Base-by-base conservation (phyloP, 805 yeast genomes). In the Wickerhamomyces kurtzmanii region DNA sequence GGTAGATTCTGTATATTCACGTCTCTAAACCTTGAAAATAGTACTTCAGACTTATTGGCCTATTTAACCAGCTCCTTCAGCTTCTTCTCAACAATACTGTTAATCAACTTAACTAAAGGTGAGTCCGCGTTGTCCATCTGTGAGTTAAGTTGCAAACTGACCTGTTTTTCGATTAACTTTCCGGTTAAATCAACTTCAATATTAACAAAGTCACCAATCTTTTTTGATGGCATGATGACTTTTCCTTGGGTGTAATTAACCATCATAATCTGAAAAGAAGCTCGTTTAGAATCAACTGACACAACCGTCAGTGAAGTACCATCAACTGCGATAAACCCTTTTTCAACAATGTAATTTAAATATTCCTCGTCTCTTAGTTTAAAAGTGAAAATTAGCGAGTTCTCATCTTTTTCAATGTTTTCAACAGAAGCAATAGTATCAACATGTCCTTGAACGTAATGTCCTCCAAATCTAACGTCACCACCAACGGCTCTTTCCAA, bases 391-490 rank as follows among this genome's bases (percentile, higher is more conserved):
- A 77, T 63, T 19, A 85, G 59, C 1, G 97, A 77, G 51, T 85
- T 83, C n/a, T 55, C 80, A 45, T 87, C 96, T 2, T 68, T 56
- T 8, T 39, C 53, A 16, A 55, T 63, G 1, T 55, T 51, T 2
- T 67, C 64, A 22, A 89, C 78, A 20, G 50, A 53, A 3, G 96
- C 96, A 20, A 78, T 66, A 0, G 96, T 83, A 51, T 91, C 99
- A 17, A 91, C 85, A 57, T 91, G 99, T 5, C 98, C 99, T 46
- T 91, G 98, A 3, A 91, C 99, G 38, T 89, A 72, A 53, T 91
- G 99, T 1, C 99, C 99, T 15, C 99, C 99, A 45, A 87, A 73
- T 37, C 98, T 64, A 6, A 75, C 83, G 29, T 82, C 84, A 10
- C 75, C 74, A 4, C 61, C 64, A 18, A 91, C 85, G 1, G 99